Evolutionary conservation across 495 filamentous ascomycete species (phyloP), one percentile per base, ranked within the genome.

Genomic region (Pyrenula massariospora): DNA sequence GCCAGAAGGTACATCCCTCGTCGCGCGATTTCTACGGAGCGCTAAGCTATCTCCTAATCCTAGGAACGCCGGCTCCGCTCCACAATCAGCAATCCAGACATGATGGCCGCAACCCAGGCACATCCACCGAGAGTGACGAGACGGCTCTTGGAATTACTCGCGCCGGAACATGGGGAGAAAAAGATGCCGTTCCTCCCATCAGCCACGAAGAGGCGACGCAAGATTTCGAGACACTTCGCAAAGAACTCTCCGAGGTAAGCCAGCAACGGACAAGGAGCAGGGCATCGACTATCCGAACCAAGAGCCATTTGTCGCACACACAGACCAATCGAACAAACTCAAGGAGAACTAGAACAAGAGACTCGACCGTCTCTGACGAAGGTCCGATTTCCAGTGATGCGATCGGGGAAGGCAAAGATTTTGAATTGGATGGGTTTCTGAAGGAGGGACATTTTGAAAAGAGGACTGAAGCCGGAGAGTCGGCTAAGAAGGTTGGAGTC

Each of bases 401-500:
- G 12, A 72, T 73, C 1, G 73, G 70, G 3, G 67, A 71, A 15
- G 78, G 78, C 12, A 77, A 78, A 0, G 82, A 77, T 3, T 91
- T 94, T 61, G 79, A 88, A 55, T 69, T 94, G 0, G 82, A 78
- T 24, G 71, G 82, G 48, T 94, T 94, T 65, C 78, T 94, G 67
- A 77, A 82, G 10, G 84, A 89, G 50, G 89, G 89, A 15, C 86
- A 87, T 59, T 84, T 94, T 57, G 89, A 91, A 69, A 89, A 86
- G 62, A 79, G 87, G 15, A 81, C 79, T 1, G 83, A 84, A 12
- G 66, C 66, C 48, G 82, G 81, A 3, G 78, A 77, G 24, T 88
- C 88, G 0, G 80, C 84, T 47, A 95, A 94, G 73, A 89, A 87
- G 62, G 80, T 95, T 21, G 91, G 91, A 2, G 86, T 96, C 1